Evolutionary conservation across 1,284 basidiomycete species (phyloP), one percentile per base, ranked within the genome.

Genomic region (Moesziomyces sp.): DNA sequence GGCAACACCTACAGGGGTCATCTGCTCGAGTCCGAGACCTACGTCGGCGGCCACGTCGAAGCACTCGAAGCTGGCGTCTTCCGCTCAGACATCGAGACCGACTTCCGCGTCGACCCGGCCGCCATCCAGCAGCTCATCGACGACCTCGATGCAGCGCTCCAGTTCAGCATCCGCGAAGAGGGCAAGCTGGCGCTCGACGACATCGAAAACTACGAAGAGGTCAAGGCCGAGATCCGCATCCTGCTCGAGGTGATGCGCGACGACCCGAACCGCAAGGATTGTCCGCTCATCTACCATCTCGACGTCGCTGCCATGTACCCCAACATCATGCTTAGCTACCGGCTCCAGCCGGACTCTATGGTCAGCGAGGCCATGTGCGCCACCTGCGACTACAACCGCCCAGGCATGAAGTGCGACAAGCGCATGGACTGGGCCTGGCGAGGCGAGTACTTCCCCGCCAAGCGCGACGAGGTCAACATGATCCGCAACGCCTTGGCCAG

Each of bases 261-360:
- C 86, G 90, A 92, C 52, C 96, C 97, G 0, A 88, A 89, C 54
- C 92, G 95, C 19, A 88, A 89, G 55, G 96, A 98, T 86, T 91
- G 90, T 24, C 97, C 97, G 0, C 89, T 99, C 75, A 99, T 99
- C 83, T 99, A 99, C 86, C 97, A 99, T 86, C 86, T 99, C 82
- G 97, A 99, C 83, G 97, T 99, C 69, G 97, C 97, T 1, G 97
- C 97, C 76, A 99, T 99, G 97, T 99, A 99, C 83, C 97, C 97
- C 62, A 99, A 99, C 86, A 99, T 99, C 89, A 99, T 99, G 97
- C 91, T 99, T 87, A 97, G 94, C 30, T 99, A 99, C 85, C 93
- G 97, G 57, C 89, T 99, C 3, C 97, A 99, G 80, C 97, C 97
- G 2, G 97, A 99, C 85, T 97, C 97, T 1, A 93, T 99, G 85